Evolutionary conservation across 1,284 basidiomycete species (phyloP).

Genomic region (Xerocomus minutiporus): DNA sequence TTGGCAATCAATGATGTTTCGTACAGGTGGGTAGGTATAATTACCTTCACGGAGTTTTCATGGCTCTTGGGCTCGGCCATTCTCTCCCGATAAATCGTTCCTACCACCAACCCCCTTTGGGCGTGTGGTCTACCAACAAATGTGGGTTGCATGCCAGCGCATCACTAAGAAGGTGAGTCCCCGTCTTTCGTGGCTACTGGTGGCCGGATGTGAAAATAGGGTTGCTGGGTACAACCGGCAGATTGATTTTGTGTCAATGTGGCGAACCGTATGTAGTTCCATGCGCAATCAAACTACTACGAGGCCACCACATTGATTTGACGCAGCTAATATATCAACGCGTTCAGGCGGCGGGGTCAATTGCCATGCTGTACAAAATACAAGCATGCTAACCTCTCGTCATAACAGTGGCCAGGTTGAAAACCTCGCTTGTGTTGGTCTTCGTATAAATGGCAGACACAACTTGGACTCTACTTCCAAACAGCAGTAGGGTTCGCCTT

Average conservation of each 20-base stretch:
- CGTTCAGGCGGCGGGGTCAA: constrained; percentile 7
- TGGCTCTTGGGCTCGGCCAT: neutral
- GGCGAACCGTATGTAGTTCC: neutral
- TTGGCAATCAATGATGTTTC: neutral
- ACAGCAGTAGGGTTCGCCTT: constrained; percentile 1
- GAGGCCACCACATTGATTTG: constrained; percentile 6
- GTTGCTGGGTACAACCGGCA: neutral
- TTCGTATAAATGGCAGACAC: constrained; percentile 21
- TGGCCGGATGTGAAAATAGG: neutral
- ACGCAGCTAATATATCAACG: constrained; percentile 13
- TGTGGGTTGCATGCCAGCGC: neutral
- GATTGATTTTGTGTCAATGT: neutral
- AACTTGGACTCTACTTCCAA: neutral
- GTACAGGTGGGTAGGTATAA: neutral
- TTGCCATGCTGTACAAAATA: constrained; percentile 24
- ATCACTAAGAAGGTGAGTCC: neutral
- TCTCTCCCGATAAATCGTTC: too few species aligned
- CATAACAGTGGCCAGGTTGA: neutral
- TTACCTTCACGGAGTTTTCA: neutral
- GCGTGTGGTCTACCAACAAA: too few species aligned
- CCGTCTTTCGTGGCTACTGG: neutral
- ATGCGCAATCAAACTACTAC: neutral
- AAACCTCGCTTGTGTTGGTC: neutral
- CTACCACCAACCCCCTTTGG: too few species aligned
- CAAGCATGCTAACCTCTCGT: neutral